Evolutionary conservation across 208 protist genomes (phyloP).

Genomic region (Spongospora subterranea): DNA sequence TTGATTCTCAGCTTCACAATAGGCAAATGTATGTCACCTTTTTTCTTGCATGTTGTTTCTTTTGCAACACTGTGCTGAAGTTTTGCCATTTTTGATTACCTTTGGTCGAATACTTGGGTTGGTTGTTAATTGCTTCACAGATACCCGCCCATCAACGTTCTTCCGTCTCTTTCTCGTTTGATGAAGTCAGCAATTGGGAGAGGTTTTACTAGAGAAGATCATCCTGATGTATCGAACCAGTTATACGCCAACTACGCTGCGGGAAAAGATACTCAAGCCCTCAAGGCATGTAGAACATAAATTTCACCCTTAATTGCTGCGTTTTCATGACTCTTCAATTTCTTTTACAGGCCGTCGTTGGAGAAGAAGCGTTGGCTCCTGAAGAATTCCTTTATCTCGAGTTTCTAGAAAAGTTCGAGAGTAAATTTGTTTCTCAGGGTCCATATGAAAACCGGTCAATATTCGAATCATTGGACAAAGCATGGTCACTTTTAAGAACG

Average conservation of each 20-base stretch:
- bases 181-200: constrained; percentile 99
- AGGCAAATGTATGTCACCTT: constrained; percentile 70
- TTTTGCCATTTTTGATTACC: constrained; percentile 39
- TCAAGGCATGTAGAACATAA: no score
- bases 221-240: constrained; percentile 98
- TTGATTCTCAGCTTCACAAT: constrained; percentile 99
- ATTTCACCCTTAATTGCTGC: background rate
- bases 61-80: background rate
- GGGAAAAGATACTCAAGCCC: constrained; percentile 93
- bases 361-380: constrained; percentile 92
- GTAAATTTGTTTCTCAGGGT: constrained; percentile 96
- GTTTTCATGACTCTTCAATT: background rate
- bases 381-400: constrained; percentile 99
- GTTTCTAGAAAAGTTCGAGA: constrained; percentile 99
- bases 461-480: constrained; percentile 98
- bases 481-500: constrained; percentile 85
- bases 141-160: constrained; percentile 99
- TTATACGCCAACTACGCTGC: constrained; percentile 99
- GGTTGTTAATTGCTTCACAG: constrained; percentile 78
- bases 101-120: background rate
- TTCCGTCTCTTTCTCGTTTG: constrained; percentile 99
- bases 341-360: constrained; percentile 67
- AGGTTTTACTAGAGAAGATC: constrained; percentile 98
- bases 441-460: constrained; percentile 94
- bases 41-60: background rate